Evolutionary conservation across 176 grass and related monocot genomes (phyloP).

Genomic region (Sorghum bicolor): DNA sequence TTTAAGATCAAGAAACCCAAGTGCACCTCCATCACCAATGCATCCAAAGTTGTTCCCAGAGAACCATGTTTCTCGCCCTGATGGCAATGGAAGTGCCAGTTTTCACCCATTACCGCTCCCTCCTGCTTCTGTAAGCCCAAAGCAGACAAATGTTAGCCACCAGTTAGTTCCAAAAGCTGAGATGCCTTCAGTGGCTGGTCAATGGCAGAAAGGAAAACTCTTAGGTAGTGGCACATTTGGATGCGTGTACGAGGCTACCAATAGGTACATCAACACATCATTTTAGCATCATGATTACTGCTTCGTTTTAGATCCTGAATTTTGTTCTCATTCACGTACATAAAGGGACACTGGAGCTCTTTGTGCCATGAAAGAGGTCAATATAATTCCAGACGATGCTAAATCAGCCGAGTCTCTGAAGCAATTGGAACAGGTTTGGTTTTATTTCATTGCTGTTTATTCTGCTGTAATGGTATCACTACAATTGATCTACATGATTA

Average conservation of each 20-base stretch:
- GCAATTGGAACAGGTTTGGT: conserved; percentile 82
- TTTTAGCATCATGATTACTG: conserved; percentile 1
- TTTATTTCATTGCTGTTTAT: conserved; percentile 9
- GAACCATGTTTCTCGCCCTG: conserved; percentile 37
- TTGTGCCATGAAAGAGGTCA: conserved; percentile 99
- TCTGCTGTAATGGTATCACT: conserved; percentile 4
- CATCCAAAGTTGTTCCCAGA: conserved; percentile 54
- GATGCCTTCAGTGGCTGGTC: conserved; percentile 49
- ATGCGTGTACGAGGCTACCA: conserved; percentile 89
- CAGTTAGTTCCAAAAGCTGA: conserved; percentile 56
- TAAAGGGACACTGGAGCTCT: conserved; percentile 87
- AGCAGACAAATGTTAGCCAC: conserved; percentile 36
- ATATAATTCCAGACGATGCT: conserved; percentile 86
- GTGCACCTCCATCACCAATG: conserved; percentile 64
- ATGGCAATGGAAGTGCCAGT: conserved; percentile 33
- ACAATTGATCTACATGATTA: neutral
- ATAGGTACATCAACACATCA: conserved; percentile 55
- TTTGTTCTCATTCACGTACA: neutral
- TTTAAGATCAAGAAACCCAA: conserved; percentile 54
- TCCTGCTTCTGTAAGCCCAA: conserved; percentile 53
- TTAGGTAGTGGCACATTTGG: conserved; percentile 95
- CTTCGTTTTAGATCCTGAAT: conserved; percentile 16
- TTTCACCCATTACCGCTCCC: conserved; percentile 85
- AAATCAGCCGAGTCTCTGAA: conserved; percentile 89
- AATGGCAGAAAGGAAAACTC: conserved; percentile 91